Conservation (phyloP, 768 basidiomycete genomes). For the Rhizopogon rudus region DNA sequence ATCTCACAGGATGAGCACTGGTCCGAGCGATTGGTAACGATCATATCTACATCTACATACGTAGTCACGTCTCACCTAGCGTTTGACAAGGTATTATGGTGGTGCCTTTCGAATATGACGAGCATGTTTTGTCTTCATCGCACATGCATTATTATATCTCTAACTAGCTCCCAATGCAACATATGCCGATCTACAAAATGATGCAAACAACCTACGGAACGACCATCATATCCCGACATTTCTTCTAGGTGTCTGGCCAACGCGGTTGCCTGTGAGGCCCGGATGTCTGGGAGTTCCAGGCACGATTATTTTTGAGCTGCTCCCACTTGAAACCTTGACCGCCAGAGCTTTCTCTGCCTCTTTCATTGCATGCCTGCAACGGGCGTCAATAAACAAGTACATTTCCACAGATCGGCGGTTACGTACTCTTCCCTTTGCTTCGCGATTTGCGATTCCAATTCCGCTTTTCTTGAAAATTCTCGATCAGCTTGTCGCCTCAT, state of each 20-base stretch:
- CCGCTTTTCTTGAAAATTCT: slow-evolving; percentile 89
- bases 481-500: slow-evolving; percentile 73
- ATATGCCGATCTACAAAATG: slow-evolving; percentile 1
- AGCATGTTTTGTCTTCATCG: background rate
- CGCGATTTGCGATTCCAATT: slow-evolving; percentile 90
- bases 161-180: background rate
- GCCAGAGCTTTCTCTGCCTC: slow-evolving; percentile 57
- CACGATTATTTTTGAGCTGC: slow-evolving; percentile 61
- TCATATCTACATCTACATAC: background rate
- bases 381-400: slow-evolving; percentile 3
- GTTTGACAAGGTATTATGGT: background rate
- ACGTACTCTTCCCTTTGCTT: slow-evolving; percentile 65
- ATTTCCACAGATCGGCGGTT: slow-evolving; percentile 1
- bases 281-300: slow-evolving; percentile 77
- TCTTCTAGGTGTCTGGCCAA: slow-evolving; percentile 73
- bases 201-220: background rate
- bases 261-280: slow-evolving; percentile 60
- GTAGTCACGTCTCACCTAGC: background rate
- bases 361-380: slow-evolving; percentile 53
- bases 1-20: background rate
- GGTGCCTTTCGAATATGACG: too few species aligned
- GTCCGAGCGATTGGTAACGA: background rate
- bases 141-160: background rate
- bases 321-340: slow-evolving; percentile 46
- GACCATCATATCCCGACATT: slow-evolving; percentile 57